Evolutionary conservation across 306 rosid species (phyloP).

Genomic region (apple (Malus domestica)): DNA sequence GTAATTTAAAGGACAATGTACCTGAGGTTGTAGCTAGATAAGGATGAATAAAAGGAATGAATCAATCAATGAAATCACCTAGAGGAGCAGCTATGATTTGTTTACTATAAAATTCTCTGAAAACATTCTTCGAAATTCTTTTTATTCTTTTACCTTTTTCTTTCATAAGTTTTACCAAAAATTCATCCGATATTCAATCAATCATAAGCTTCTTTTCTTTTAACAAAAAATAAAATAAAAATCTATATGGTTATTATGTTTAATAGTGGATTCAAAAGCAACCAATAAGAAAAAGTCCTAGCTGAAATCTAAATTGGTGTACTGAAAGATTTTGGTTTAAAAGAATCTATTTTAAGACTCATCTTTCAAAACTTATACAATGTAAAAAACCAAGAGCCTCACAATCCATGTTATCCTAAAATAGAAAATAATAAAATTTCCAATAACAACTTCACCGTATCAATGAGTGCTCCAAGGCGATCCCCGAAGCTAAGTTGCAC

Average conservation of each 20-base stretch:
- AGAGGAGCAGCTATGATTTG: too few relatives aligned
- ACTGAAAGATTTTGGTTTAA: background rate
- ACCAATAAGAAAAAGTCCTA: background rate
- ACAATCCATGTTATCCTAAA: background rate
- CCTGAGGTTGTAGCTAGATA: too few relatives aligned
- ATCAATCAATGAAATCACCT: too few relatives aligned
- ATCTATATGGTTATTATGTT: background rate
- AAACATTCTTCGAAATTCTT: too few relatives aligned
- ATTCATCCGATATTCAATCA: background rate
- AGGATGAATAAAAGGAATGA: too few relatives aligned
- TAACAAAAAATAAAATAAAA: background rate
- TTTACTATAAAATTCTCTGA: too few relatives aligned
- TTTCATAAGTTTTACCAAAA: too few relatives aligned
- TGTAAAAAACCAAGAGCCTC: background rate
- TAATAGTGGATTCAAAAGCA: background rate
- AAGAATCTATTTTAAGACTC: background rate
- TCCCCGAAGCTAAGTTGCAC: constrained; percentile 94
- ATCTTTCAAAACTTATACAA: background rate
- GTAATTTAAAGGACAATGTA: too few relatives aligned
- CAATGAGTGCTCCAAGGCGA: constrained; percentile 97
- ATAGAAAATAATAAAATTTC: constrained; percentile 13
- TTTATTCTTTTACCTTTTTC: too few relatives aligned
- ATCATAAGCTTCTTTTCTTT: background rate
- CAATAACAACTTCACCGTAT: constrained; percentile 56
- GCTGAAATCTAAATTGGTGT: background rate